A percentile compares a stretch with the other conserved stretches of the same genome.
These are phyloP conservation scores for Hericium coralloides DNA, from an alignment of 768 basidiomycete genomes.

Conservation along the genomic window DNA sequence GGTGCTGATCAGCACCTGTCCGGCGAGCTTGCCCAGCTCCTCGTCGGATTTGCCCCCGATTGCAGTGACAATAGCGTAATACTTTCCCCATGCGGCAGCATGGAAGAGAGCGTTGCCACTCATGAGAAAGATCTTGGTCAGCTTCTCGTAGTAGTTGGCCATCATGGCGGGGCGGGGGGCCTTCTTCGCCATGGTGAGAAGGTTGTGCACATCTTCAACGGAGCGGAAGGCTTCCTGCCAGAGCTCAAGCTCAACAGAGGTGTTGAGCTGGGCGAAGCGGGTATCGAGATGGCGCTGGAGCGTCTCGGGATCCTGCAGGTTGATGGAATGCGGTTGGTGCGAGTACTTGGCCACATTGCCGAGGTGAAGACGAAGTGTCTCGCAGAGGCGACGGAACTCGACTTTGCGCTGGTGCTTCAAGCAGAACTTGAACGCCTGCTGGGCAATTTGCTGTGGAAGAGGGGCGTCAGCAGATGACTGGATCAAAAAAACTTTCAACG, in stretches of 20 bases:
- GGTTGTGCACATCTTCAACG: slow-evolving; percentile 95
- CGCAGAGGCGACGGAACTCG: slow-evolving; percentile 94
- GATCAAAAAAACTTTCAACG: slow-evolving; percentile 13
- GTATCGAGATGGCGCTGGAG: slow-evolving; percentile 95
- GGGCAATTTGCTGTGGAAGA: slow-evolving; percentile 71
- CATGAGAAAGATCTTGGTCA: slow-evolving; percentile 94
- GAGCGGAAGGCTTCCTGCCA: slow-evolving; percentile 99
- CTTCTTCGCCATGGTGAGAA: slow-evolving; percentile 90
- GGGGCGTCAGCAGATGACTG: neutral
- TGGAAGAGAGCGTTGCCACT: slow-evolving; percentile 93
- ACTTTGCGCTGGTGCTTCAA: slow-evolving; percentile 88
- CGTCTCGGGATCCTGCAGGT: slow-evolving; percentile 90
- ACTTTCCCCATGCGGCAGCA: slow-evolving; percentile 91
- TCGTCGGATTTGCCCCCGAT: slow-evolving; percentile 72
- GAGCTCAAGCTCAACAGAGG: slow-evolving; percentile 94
- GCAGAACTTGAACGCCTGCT: slow-evolving; percentile 97
- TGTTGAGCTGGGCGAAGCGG: slow-evolving; percentile 92
- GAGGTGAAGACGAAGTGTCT: slow-evolving; percentile 91
- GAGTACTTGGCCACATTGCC: slow-evolving; percentile 92
- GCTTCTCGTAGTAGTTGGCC: slow-evolving; percentile 98
- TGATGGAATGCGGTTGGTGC: slow-evolving; percentile 89
- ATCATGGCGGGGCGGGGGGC: slow-evolving; percentile 91
- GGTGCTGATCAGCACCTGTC: slow-evolving; percentile 86
- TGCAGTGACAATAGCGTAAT: slow-evolving; percentile 62
- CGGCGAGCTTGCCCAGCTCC: slow-evolving; percentile 72